Percentiles rank a stretch among this genome's conserved stretches.
phyloP scores from a whole-genome alignment of 192 early-diverging fungal genomes.

The Coemansia erecta region DNA sequence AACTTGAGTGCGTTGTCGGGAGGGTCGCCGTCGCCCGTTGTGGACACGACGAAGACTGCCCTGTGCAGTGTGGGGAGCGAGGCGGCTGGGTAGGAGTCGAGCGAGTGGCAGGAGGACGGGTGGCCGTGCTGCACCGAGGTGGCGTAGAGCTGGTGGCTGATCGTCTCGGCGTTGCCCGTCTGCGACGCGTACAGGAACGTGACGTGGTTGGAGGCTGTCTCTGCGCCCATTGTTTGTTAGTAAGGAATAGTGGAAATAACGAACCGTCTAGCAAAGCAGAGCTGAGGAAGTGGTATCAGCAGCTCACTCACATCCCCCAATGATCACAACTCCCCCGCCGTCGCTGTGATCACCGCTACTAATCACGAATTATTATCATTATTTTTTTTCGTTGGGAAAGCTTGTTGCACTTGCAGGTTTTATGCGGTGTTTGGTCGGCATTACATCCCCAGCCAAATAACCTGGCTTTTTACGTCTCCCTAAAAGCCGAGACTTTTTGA shows the following conservation, averaged over 20 bases:
- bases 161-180: constrained; percentile 94
- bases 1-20: constrained; percentile 94
- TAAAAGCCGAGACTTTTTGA: too few species aligned
- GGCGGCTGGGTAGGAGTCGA: constrained; percentile 75
- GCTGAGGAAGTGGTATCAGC: not conserved
- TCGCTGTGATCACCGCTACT: too few species aligned
- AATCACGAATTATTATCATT: too few species aligned
- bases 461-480: too few species aligned
- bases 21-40: constrained; percentile 94
- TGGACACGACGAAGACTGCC: constrained; percentile 78
- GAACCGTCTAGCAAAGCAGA: not conserved
- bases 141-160: constrained; percentile 77
- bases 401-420: too few species aligned
- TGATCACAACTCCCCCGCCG: too few species aligned
- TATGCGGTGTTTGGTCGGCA: too few species aligned
- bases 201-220: constrained; percentile 17
- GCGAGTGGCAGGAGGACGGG: constrained; percentile 57
- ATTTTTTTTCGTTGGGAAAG: too few species aligned
- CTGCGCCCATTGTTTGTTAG: constrained; percentile 1
- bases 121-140: constrained; percentile 75
- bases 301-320: too few species aligned
- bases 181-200: constrained; percentile 79
- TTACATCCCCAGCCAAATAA: too few species aligned
- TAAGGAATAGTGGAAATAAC: not conserved
- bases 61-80: constrained; percentile 27